Percentiles rank a stretch among this genome's conserved stretches.
These are phyloP conservation scores for Pyrus hybrid DNA, from an alignment of 331 rosid genomes.

Conservation along the genomic window DNA sequence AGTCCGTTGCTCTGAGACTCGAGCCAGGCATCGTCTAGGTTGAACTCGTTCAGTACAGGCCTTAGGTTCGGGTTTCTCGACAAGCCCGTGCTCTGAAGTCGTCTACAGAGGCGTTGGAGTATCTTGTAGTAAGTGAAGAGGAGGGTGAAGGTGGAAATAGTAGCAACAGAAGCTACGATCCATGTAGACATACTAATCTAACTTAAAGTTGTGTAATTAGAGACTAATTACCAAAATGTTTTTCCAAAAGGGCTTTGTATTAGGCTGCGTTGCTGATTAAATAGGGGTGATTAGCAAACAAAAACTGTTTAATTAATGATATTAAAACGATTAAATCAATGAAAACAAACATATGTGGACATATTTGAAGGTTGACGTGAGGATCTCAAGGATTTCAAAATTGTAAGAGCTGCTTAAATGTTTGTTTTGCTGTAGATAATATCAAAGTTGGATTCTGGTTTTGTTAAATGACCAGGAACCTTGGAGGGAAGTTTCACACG, in stretches of 20 bases:
- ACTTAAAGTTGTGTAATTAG: not conserved
- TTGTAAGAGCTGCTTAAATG: not conserved
- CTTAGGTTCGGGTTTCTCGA: conserved; percentile 8
- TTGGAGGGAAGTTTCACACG: not conserved
- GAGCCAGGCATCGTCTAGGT: conserved; percentile 7
- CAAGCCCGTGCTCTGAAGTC: not conserved
- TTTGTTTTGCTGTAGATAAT: not conserved
- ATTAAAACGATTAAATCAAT: conserved; percentile 1
- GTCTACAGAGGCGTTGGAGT: not conserved
- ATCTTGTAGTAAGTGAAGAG: conserved; percentile 8
- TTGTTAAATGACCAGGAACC: not conserved
- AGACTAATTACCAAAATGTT: not conserved
- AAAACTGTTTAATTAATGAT: not conserved
- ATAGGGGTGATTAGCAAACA: not conserved
- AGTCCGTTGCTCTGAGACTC: conserved; percentile 24
- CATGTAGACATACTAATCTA: conserved; percentile 11
- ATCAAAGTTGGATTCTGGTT: not conserved
- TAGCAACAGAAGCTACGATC: not conserved
- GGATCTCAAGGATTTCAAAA: not conserved
- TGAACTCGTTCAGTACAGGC: not conserved
- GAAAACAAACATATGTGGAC: not conserved
- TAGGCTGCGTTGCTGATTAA: not conserved
- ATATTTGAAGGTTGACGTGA: conserved; percentile 1
- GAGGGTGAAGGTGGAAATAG: conserved; percentile 6
- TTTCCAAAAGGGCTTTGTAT: conserved; percentile 15